These are phyloP conservation scores for Micractinium sp. DNA, from an alignment of 139 green algal genomes.

Conservation along the genomic window DNA sequence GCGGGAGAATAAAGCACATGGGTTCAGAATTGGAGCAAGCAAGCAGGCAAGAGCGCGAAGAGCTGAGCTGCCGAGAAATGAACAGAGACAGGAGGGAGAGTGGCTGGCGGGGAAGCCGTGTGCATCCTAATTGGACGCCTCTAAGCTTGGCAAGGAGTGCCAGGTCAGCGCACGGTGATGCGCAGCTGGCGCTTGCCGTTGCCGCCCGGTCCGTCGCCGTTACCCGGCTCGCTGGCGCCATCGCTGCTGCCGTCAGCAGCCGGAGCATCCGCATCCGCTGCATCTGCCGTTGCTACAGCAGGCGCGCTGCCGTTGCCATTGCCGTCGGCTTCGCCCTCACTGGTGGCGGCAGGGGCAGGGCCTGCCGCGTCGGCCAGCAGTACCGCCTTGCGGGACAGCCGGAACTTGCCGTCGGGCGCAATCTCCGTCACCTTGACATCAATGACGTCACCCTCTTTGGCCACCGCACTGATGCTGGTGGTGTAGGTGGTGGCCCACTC, in stretches of 20 bases:
- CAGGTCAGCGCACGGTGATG: neutral
- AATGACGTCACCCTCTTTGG: conserved; percentile 68
- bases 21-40: too few species aligned
- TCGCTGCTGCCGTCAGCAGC: neutral
- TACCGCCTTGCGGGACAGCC: conserved; percentile 53
- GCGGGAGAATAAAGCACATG: too few species aligned
- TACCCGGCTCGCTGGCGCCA: neutral
- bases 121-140: too few species aligned
- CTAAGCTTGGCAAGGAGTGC: neutral
- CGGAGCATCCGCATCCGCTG: too few species aligned
- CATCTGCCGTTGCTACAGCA: too few species aligned
- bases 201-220: neutral
- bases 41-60: too few species aligned
- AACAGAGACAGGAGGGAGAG: too few species aligned
- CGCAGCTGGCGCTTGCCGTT: neutral
- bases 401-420: conserved; percentile 43
- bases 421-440: conserved; percentile 82
- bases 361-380: conserved; percentile 11
- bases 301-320: too few species aligned
- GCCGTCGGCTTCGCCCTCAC: neutral
- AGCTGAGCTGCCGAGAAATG: too few species aligned
- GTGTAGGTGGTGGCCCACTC: conserved; percentile 67
- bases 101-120: too few species aligned
- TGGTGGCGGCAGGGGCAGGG: neutral
- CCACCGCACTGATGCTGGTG: conserved; percentile 49